Evolutionary conservation across 768 basidiomycete species (phyloP), one percentile per base, ranked within the genome.

Genomic region (Hydnomerulius pinastri): DNA sequence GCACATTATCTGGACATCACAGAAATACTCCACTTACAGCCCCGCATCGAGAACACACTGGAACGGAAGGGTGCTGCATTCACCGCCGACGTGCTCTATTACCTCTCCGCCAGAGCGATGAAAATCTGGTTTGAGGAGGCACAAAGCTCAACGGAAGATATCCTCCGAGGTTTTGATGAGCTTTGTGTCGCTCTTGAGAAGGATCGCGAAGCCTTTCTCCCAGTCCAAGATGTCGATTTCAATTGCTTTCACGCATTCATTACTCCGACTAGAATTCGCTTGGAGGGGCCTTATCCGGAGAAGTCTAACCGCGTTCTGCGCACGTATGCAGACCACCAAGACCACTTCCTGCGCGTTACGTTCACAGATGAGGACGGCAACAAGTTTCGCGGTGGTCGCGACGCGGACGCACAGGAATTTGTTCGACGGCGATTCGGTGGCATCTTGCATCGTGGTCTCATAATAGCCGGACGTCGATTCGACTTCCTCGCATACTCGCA

Each of bases 401-500:
- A 85, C 21, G 60, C 83, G 10, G 76, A 86, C 53, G 77, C 79
- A 4, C 67, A 68, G 6, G 59, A 43, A 6, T 87, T 85, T 54
- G 73, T 85, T 46, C 61, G 66, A 23, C 46, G 60, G 3, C 75
- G 83, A 29, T 71, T 85, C 15, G 79, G 80, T 1, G 58, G 67
- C 11, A 59, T 74, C 32, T 62, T 77, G 13, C 46, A 71, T 1
- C 49, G 70, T 7, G 83, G 82, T 0, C 58, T 88, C n/a, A 60
- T 32, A 3, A 74, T 90, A 28, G 83, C 79, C 2, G 77, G 79
- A 1, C 71, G 80, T 29, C 58, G 61, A 8, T 89, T 87, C 57
- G 53, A 75, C 1, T 88, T 87, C 58, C 72, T 90, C 12, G 87
- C 83, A 0, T 89, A 88, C 65, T 87, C 86, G 0, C 83, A 83